Evolutionary conservation across 2,329 filamentous ascomycete species (phyloP), one percentile per base, ranked within the genome.

Genomic region (Arthroderma uncinatum): DNA sequence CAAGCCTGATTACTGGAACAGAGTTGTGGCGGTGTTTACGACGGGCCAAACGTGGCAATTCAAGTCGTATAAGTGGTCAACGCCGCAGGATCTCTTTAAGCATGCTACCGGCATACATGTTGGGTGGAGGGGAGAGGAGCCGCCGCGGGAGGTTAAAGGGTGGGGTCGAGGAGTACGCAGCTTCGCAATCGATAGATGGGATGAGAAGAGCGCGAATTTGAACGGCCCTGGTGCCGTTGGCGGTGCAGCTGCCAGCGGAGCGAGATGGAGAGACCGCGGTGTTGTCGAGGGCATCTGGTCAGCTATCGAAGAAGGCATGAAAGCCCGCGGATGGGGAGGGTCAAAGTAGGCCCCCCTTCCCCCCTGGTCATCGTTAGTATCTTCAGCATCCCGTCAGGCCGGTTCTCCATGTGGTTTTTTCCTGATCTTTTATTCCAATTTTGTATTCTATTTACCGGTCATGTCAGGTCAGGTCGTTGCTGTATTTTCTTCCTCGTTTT

Each of bases 21-120:
- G 91, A 54, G 87, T 98, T 5, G 93, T 96, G 1, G 93, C 88
- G 10, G 91, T 98, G 58, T 97, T 98, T 74, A 98, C 93, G 0
- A 98, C 93, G 0, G 93, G 93, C 34, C 93, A 98, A 75, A 84
- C 86, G 8, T 98, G 93, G 93, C 93, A 98, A 74, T 98, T 98
- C 76, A 95, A 96, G 75, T 87, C 84, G 64, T 98, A 98, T 80
- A 95, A 95, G 73, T 98, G 93, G 89, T 85, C 85, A 64, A 85
- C 86, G 57, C 88, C 93, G 0, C 80, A 84, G 12, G 93, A 97
- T 67, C 78, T 98, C 53, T 98, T 98, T 76, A 83, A 84, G 63
- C 88, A 96, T 67, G 87, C 89, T 1, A 78, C 89, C 12, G 93
- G 93, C 57, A 77, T 98, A 53, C 95, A 89, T 67, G 84, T 98